phyloP scores from a whole-genome alignment of 2,329 filamentous ascomycete genomes.

The Fusarium nygamai region DNA sequence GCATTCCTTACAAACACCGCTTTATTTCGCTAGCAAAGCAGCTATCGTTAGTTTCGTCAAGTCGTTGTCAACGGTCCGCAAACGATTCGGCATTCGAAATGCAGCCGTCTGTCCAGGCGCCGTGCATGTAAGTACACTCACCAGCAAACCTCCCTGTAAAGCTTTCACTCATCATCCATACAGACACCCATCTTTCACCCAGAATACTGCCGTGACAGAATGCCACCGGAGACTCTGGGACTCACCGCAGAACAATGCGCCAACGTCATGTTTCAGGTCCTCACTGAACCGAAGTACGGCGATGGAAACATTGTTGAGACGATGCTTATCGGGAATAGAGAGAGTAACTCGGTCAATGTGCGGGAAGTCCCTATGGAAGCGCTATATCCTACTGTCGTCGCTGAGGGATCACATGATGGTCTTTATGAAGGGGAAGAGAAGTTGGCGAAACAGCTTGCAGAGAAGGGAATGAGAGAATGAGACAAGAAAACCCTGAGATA shows the following conservation, averaged over 20 bases:
- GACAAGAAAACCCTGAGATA: fast-evolving
- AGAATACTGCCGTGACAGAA: conserved; percentile 14
- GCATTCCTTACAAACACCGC: conserved; percentile 41
- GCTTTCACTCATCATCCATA: fast-evolving
- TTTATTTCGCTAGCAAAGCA: conserved; percentile 30
- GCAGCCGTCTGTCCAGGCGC: conserved; percentile 20
- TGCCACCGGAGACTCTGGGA: not conserved
- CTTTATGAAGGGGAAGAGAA: not conserved
- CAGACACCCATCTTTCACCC: conserved; percentile 16
- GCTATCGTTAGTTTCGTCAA: conserved; percentile 25
- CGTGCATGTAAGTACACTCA: not conserved
- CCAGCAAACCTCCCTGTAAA: fast-evolving
- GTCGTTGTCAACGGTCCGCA: not conserved
- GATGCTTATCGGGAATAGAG: conserved; percentile 7
- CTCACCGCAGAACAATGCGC: conserved; percentile 10
- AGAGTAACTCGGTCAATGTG: not conserved
- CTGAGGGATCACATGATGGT: not conserved
- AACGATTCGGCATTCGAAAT: conserved; percentile 10
- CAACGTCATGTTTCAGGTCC: conserved; percentile 5
- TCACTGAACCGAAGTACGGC: conserved; percentile 21
- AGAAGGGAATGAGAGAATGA: not conserved
- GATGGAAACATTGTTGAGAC: conserved; percentile 28
- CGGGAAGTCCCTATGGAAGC: not conserved
- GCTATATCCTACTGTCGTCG: not conserved
- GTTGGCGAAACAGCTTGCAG: not conserved